Base-by-base conservation (phyloP, 2,329 filamentous ascomycete species). In the Alternaria postmessia region DNA sequence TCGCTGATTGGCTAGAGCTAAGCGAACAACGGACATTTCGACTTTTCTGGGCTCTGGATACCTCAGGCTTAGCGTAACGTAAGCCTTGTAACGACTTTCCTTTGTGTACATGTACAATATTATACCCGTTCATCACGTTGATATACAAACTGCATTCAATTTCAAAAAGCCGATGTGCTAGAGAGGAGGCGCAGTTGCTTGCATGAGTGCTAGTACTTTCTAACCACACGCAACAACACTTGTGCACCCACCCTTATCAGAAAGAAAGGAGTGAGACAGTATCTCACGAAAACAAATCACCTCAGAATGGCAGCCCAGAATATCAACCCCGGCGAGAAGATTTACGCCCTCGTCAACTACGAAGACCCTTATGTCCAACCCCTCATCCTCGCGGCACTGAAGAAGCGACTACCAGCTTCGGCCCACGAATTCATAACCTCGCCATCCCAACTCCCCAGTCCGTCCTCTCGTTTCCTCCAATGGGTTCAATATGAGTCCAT, bases 341-440 rank as follows among this genome's bases (percentile, higher is more conserved):
- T 93, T 65, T 89, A 92, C 79, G 92, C 91, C 51, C 78, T 94
- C 51, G 83, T 97, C 70, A 86, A 93, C 73, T 97, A 97, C 78
- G 92, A 93, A 71, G 93, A 97, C 75, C 75, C 84, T 44, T 99
- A 98, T 75, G 92, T 98, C 8, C 92, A 97, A 73, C 92, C 92
- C 1, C 86, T 98, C 39, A 89, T 98, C 61, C 78, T 93, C 47
- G 81, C 86, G 20, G 91, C 93, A n/a, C 81, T 98, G 22, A 75
- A 87, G 51, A 81, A 85, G 4, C 80, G 87, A 24, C 82, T 95
- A 7, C 86, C 89, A 0, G 64, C 81, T 18, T 79, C 79, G 4
- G 77, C 80, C 1, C 87, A 87, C 74, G 83, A 86, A 28, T 76
- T 89, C 49, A 84, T 92, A 53, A 77, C 83, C 67, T 75, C 83